Base-by-base conservation (phyloP, 352 stramenopile species). In the Elongisporangium senticosum region DNA sequence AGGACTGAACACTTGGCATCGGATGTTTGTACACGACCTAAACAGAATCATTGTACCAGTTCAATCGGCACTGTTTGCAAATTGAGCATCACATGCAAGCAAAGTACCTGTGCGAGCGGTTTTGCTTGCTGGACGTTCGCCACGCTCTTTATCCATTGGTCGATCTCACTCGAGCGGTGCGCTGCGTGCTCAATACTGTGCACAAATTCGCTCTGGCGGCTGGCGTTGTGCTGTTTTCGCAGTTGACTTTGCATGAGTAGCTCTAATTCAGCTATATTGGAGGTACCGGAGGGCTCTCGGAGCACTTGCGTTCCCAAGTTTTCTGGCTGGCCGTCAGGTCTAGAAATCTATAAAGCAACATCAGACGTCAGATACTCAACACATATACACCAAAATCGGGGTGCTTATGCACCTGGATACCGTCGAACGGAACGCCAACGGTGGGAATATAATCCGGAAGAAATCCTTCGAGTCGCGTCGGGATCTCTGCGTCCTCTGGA, bases 91-190 rank as follows among this genome's bases (percentile, higher is more conserved):
- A n/a, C 33, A 10, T 43, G 43, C 23, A 47, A n/a, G 4, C 33
- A 59, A 19, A 14, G 4, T 55, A 91, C 75, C 66, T 90, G 66
- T 0, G 79, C 63, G 17, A 83, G 69, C 17, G 91, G 82, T 60
- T 97, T 97, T 14, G 71, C 71, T 4, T 59, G 60, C 53, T 98
- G 89, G 15, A 97, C 74, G 48, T 98, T 96, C 39, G 78, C 78
- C 13, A 98, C 96, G 56, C 74, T 96, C 43, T 76, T 60, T 40
- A 98, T 95, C 95, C 95, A 98, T 26, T 90, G 75, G 20, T 97
- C 75, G 13, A 98, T 96, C 59, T 93, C 89, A 37, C 79, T 58
- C 2, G 90, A 79, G 17, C 89, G 87, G 24, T 96, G 86, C 22
- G 75, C 63, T 14, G 94, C 88, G 56, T 97, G 79, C 23, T 96